Base-by-base conservation (phyloP, 2,329 filamentous ascomycete species). In the Fusarium lateritium region DNA sequence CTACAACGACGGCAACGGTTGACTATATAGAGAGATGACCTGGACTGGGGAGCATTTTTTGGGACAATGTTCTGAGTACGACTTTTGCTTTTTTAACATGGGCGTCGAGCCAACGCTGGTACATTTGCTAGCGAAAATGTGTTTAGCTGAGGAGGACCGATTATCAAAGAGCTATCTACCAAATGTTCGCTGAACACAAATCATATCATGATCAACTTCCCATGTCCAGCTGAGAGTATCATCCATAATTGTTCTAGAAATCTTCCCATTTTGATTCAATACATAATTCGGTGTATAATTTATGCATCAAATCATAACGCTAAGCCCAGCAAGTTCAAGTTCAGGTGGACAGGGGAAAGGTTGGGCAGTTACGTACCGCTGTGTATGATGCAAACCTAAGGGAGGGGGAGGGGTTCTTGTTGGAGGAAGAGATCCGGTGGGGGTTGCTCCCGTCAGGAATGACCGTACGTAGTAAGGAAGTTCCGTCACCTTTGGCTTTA, bases 1-100 rank as follows among this genome's bases (percentile, higher is more conserved):
- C 76, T 83, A 38, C 74, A 76, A 63, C 66, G 59, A 57, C 50
- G 65, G 33, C 67, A 57, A 51, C 66, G 71, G 55, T 66, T 56
- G 62, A 65, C 38, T 46, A 56, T 53, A 55, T 47, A 42, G 49
- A 49, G 19, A 31, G 14, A 56, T 26, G 55, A 60, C 17, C 62
- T 56, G 49, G 21, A 39, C 36, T 42, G 51, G 31, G 28, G 38
- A 39, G 26, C 28, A 50, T 26, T 56, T 51, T 40, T 40, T 39
- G 42, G 49, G 39, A 34, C 42, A 44, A 55, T 67, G 52, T 67
- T 67, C 52, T 63, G 50, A 57, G 53, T 63, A 49, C 24, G 24
- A 34, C 31, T 17, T 62, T 34, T 65, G 54, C 57, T 47, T 62
- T 67, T 67, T 51, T 66, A 63, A 57, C 38, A 57, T 26, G 49